Evolutionary conservation across 768 basidiomycete species (phyloP).

Genomic region (Phaffia australis): DNA sequence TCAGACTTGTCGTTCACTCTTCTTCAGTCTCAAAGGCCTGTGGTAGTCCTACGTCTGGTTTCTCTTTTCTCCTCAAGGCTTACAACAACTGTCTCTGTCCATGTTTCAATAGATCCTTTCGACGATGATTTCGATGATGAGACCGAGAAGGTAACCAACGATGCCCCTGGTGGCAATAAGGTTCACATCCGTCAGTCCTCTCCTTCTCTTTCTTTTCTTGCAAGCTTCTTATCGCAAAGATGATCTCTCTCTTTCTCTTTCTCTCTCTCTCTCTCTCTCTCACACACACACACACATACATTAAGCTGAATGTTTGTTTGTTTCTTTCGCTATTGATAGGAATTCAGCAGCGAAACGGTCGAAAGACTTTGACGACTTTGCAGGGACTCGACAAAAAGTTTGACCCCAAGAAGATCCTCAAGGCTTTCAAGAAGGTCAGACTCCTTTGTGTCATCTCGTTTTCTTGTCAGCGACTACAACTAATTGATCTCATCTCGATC

Average conservation of each 20-base stretch:
- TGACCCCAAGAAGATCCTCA: constrained; percentile 93
- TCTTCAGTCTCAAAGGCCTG: background rate
- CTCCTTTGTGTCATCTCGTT: background rate
- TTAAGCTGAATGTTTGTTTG: background rate
- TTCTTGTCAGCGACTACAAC: background rate
- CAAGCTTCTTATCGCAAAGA: no score
- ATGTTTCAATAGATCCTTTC: constrained; percentile 65
- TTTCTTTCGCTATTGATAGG: constrained; percentile 36
- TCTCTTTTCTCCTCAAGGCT: background rate
- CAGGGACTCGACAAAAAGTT: constrained; percentile 94
- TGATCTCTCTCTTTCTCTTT: background rate
- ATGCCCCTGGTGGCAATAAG: constrained; percentile 37
- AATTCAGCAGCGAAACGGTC: constrained; percentile 97
- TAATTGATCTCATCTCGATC: background rate
- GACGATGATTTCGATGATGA: constrained; percentile 73
- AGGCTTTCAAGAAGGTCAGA: constrained; percentile 92
- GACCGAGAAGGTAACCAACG: constrained; percentile 35
- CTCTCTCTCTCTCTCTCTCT: background rate
- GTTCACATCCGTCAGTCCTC: constrained; percentile 39
- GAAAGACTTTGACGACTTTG: constrained; percentile 94
- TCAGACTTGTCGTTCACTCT: background rate
- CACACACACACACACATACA: background rate
- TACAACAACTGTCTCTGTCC: background rate
- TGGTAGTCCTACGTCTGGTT: background rate
- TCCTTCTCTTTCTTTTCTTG: background rate